A percentile compares a stretch with the other conserved stretches of the same genome.
Conservation (phyloP, 2,329 filamentous ascomycete genomes). For the Fusarium hainanense region DNA sequence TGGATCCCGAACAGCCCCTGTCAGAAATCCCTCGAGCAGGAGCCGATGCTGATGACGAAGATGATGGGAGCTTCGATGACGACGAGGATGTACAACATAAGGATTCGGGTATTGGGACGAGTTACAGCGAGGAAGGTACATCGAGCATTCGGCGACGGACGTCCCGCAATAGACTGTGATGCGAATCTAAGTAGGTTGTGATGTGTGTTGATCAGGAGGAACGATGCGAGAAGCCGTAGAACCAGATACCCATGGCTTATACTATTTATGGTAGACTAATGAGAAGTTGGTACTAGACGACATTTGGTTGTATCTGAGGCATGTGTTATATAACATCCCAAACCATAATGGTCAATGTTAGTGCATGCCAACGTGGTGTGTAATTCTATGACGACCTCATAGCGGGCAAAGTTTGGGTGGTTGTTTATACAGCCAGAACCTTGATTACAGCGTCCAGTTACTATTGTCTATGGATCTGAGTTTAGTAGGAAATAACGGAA, state of each 20-base stretch:
- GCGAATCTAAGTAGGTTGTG: background rate
- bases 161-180: conserved; percentile 42
- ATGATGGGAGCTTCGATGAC: conserved; percentile 51
- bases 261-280: background rate
- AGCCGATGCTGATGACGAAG: conserved; percentile 62
- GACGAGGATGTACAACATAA: conserved; percentile 46
- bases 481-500: background rate
- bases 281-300: background rate
- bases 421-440: background rate
- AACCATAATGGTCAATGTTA: background rate
- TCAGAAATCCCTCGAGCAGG: conserved; percentile 51
- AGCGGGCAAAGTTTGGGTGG: conserved; percentile 7
- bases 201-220: conserved; percentile 1
- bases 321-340: background rate
- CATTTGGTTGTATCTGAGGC: background rate
- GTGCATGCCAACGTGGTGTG: conserved; percentile 5
- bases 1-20: conserved; percentile 45
- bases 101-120: conserved; percentile 67
- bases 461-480: background rate
- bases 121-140: conserved; percentile 57
- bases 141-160: conserved; percentile 48
- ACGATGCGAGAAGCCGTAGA: conserved; percentile 4
- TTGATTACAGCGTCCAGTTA: background rate
- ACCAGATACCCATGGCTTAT: conserved; percentile 23
- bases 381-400: conserved; percentile 38